Conservation (phyloP, 768 basidiomycete species). For the Infundibulicybe gibba region DNA sequence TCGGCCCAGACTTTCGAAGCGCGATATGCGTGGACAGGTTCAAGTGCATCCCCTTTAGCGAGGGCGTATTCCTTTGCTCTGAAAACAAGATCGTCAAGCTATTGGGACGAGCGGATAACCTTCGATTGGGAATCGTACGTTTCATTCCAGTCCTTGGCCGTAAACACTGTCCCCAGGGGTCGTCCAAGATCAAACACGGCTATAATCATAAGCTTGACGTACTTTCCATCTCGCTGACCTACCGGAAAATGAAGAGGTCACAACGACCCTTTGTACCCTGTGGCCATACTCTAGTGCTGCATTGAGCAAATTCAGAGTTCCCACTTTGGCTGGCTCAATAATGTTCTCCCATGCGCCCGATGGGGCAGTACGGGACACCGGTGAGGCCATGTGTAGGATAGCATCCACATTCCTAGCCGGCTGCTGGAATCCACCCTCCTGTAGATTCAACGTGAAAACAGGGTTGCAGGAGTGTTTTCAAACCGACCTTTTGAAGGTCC, state of each 20-base stretch:
- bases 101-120: neutral
- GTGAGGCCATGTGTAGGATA: neutral
- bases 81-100: neutral
- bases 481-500: neutral
- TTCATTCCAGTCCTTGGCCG: constrained; percentile 5
- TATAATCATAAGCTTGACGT: neutral
- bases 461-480: too few relatives aligned
- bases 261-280: constrained; percentile 1
- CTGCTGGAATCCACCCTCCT: neutral
- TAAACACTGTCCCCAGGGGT: neutral
- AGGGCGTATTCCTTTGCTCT: neutral
- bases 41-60: neutral
- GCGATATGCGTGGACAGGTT: neutral
- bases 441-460: neutral
- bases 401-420: neutral
- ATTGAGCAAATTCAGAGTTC: neutral
- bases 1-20: neutral
- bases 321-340: constrained; percentile 1
- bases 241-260: constrained; percentile 2
- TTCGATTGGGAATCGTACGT: neutral
- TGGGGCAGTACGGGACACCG: constrained; percentile 1
- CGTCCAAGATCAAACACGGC: neutral
- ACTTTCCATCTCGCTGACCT: neutral
- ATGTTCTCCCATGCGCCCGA: constrained; percentile 4
- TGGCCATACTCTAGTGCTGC: neutral